Percentiles rank a stretch among this genome's conserved stretches.
Evolutionary conservation across 345 rosid genomes (phyloP).

Genomic region (Anastatica hierochuntica): DNA sequence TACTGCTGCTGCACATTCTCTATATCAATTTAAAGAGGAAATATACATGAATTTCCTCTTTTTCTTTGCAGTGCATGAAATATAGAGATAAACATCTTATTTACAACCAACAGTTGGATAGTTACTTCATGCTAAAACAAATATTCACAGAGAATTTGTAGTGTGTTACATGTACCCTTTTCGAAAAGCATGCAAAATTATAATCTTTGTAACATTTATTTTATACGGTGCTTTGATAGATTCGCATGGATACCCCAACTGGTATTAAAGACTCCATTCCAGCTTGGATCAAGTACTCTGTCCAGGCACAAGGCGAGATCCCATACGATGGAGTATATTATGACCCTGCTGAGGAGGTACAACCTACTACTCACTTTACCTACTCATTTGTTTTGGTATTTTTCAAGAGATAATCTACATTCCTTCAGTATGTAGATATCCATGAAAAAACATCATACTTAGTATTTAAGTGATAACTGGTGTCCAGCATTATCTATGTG

Average conservation of each 20-base stretch:
- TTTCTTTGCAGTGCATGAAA: background rate
- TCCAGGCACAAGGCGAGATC: conserved; percentile 89
- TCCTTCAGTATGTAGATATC: conserved; percentile 7
- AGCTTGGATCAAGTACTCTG: conserved; percentile 97
- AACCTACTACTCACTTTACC: conserved; percentile 4
- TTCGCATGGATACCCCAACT: conserved; percentile 91
- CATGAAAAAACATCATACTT: conserved; percentile 4
- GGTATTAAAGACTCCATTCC: conserved; percentile 96
- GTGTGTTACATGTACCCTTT: background rate
- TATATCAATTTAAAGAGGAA: background rate
- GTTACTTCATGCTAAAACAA: background rate
- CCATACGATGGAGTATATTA: conserved; percentile 92
- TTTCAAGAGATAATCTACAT: conserved; percentile 3
- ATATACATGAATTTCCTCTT: background rate
- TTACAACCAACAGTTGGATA: background rate
- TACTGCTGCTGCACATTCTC: conserved; percentile 1
- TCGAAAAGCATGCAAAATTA: background rate
- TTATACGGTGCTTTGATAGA: too few species aligned
- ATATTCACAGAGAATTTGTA: background rate
- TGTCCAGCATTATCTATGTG: conserved; percentile 1
- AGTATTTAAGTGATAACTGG: background rate
- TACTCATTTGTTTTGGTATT: background rate
- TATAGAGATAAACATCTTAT: background rate
- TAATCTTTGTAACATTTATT: conserved; percentile 1
- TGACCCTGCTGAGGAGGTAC: conserved; percentile 90